Base-by-base conservation (phyloP, 352 stramenopile species). In the Phytophthora pini region DNA sequence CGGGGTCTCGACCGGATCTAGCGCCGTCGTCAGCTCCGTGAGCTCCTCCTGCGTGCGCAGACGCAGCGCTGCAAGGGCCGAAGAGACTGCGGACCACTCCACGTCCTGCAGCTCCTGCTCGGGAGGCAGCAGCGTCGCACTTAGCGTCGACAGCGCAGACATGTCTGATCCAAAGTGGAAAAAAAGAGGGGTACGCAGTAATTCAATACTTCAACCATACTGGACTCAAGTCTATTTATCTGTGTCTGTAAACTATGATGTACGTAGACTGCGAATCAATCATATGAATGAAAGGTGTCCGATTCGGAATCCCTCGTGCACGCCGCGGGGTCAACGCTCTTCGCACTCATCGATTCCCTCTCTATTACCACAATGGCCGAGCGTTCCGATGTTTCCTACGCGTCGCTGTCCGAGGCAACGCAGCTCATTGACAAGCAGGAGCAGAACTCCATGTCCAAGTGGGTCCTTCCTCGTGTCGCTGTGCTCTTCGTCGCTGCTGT, bases 391-490 rank as follows among this genome's bases (percentile, higher is more conserved):
- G 32, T 6, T 39, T 6, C 32, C 7, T 39, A 39, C 12, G 32
- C 32, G 32, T 39, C 32, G 32, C 32, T 39, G 9, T 39, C 32
- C 32, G 32, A 39, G 32, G 32, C 32, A 4, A 39, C 32, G 9
- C 9, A 39, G 12, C 32, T 13, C 9, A 13, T 39, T 26, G 24
- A 26, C 24, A 26, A 26, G 24, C 24, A 26, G 31, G 46, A 57
- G 22, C 74, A 80, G 36, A 61, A 64, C 32, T 65, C 62, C 46
- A 63, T 80, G 54, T 79, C 72, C 13, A 61, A 40, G 11, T 80
- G 71, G 68, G 34, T 24, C 22, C 39, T 82, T 52, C 52, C 58
- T 4, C 51, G 57, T 24, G 62, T 60, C 32, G 49, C 60, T 29
- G 59, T 70, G 39, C 27, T 71, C 22, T 65, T 72, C 58, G 53